Evolutionary conservation across 176 grass and related monocot genomes (phyloP).

Genomic region (Oryza longistaminata): DNA sequence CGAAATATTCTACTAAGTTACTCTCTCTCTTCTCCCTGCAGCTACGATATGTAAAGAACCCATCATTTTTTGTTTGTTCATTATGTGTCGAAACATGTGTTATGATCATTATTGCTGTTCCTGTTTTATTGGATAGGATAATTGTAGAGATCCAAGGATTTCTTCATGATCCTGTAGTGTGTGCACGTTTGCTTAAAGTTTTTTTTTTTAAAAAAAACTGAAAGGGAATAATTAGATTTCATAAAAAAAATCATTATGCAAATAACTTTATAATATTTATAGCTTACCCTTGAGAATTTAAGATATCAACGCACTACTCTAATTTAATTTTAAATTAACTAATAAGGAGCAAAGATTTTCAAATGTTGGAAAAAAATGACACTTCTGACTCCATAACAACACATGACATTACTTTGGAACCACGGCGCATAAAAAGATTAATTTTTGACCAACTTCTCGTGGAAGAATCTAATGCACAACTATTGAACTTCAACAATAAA

Average conservation of each 20-base stretch:
- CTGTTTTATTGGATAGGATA: not conserved
- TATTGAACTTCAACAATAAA: not conserved
- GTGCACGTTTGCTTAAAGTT: not conserved
- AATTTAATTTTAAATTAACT: too few species aligned
- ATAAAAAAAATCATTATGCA: too few species aligned
- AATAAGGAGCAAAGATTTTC: not conserved
- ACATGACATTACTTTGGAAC: not conserved
- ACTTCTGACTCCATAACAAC: not conserved
- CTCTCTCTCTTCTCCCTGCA: not conserved
- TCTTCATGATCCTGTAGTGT: not conserved
- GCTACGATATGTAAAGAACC: not conserved
- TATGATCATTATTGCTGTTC: not conserved
- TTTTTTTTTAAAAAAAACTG: too few species aligned
- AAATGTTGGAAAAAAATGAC: not conserved
- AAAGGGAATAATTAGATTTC: not conserved
- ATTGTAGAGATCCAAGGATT: not conserved
- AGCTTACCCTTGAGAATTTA: too few species aligned
- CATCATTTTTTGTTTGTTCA: constrained; percentile 29
- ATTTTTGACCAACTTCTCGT: not conserved
- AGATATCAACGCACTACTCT: too few species aligned
- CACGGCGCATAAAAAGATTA: too few species aligned
- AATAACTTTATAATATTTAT: too few species aligned
- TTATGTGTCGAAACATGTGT: not conserved
- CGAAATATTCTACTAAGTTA: not conserved
- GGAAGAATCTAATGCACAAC: not conserved